Conservation (phyloP, 2,329 filamentous ascomycete genomes). For the Microsporum canis region DNA sequence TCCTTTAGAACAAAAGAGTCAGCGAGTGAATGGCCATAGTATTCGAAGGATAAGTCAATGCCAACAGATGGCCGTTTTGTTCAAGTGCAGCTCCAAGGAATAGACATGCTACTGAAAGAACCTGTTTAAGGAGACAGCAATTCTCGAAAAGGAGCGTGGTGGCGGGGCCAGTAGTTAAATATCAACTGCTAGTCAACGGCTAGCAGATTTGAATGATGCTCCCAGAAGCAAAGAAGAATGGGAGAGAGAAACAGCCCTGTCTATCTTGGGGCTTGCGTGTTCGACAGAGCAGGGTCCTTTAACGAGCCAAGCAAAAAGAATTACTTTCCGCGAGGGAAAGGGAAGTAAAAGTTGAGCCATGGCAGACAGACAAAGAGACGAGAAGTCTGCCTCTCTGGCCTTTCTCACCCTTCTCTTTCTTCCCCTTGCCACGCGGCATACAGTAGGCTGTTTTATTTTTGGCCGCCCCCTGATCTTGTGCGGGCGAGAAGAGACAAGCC, state of each 20-base stretch:
- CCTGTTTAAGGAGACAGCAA: background rate
- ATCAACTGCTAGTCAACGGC: background rate
- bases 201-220: background rate
- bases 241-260: background rate
- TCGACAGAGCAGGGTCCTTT: background rate
- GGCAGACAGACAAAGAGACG: background rate
- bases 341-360: background rate
- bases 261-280: background rate
- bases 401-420: too few relatives aligned
- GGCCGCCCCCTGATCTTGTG: too few relatives aligned
- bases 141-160: background rate
- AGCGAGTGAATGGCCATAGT: background rate
- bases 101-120: background rate
- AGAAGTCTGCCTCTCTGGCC: background rate
- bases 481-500: background rate
- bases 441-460: too few relatives aligned
- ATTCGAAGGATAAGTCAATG: background rate
- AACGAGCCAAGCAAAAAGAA: background rate
- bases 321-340: background rate
- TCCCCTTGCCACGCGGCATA: too few relatives aligned
- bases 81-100: background rate
- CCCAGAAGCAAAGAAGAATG: background rate
- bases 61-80: background rate
- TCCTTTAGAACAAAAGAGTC: background rate
- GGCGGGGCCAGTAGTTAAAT: background rate